Percentiles rank a stretch among this genome's conserved stretches.
These are phyloP conservation scores for Dactylorhiza incarnata DNA, from an alignment of 106 monocot species.

Conservation along the genomic window DNA sequence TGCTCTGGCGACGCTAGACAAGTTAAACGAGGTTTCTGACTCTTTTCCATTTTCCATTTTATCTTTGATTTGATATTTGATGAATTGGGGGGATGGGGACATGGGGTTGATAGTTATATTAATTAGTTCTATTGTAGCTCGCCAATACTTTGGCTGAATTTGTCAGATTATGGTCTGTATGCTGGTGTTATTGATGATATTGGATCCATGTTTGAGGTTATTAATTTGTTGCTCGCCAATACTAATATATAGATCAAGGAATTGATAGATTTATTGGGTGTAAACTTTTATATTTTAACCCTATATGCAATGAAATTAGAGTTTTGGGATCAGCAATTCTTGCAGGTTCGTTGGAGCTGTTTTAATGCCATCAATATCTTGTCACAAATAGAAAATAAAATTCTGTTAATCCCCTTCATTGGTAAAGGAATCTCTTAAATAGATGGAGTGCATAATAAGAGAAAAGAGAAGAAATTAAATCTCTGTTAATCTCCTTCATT, in stretches of 20 bases:
- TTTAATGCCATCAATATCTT: not conserved
- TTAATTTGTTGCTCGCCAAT: not conserved
- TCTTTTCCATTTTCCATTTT: not conserved
- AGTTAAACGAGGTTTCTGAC: constrained; percentile 71
- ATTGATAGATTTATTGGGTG: not conserved
- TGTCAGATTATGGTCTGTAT: not conserved
- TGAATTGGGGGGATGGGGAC: not conserved
- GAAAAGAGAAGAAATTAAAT: not conserved
- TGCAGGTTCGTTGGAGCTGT: not conserved
- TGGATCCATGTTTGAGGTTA: not conserved
- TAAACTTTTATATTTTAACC: not conserved
- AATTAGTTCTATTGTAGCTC: not conserved
- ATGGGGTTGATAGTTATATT: not conserved
- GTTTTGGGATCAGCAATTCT: not conserved
- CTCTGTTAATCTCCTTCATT: not conserved
- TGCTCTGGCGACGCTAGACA: constrained; percentile 69
- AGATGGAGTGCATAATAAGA: too few species aligned
- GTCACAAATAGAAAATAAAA: too few species aligned
- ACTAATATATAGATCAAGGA: not conserved
- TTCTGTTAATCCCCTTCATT: too few species aligned
- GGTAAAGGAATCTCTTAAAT: too few species aligned
- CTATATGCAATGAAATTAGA: not conserved
- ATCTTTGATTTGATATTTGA: constrained; percentile 2
- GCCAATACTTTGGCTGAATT: not conserved
- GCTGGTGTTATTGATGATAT: not conserved